Base-by-base conservation (phyloP, 2,329 filamentous ascomycete species). In the Xylariaceae sp. region DNA sequence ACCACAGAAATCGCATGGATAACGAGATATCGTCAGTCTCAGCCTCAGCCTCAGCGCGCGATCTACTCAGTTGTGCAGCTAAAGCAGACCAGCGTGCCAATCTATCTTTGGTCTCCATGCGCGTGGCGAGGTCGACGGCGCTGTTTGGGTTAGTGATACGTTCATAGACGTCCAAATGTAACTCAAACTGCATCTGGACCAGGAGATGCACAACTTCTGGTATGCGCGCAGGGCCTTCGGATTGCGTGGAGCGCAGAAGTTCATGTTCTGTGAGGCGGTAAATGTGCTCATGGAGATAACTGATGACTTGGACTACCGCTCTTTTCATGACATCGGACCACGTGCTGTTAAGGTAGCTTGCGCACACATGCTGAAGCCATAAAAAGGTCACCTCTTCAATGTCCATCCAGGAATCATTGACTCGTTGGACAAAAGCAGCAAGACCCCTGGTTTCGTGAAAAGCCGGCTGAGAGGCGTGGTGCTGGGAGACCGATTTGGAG, bases 161-260 rank as follows among this genome's bases (percentile, higher is more conserved):
- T 55, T 83, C 80, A 58, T 81, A 83, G 5, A 84, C 76, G 58
- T 85, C 82, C 7, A 85, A 72, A 55, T 84, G 80, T 4, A 85
- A 73, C 63, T 86, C 83, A 49, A 84, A 81, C 1, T 84, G 66
- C 75, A 83, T 84, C 50, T 83, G 76, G 2, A 80, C 70, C 4
- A 83, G 71, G 1, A 66, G 64, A 53, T 77, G 73, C 4, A 80
- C 61, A 8, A 69, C 67, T 1, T 60, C 57, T 11, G 74, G 55
- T 8, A 51, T 58, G 30, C 26, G 7, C 2, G 46, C 29, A 40
- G 63, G 44, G 26, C 64, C 29, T 32, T 53, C 45, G 58, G 64
- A 35, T 64, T 29, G 32, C 52, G 59, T 19, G 31, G 48, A 53
- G 29, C 59, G 51, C 35, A 70, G 57, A 41, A 80, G 66, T 31